Percentiles rank a stretch among this genome's conserved stretches.
These are phyloP conservation scores for Chenopodium suecicum DNA, from an alignment of 148 eudicot genomes.

Conservation along the genomic window DNA sequence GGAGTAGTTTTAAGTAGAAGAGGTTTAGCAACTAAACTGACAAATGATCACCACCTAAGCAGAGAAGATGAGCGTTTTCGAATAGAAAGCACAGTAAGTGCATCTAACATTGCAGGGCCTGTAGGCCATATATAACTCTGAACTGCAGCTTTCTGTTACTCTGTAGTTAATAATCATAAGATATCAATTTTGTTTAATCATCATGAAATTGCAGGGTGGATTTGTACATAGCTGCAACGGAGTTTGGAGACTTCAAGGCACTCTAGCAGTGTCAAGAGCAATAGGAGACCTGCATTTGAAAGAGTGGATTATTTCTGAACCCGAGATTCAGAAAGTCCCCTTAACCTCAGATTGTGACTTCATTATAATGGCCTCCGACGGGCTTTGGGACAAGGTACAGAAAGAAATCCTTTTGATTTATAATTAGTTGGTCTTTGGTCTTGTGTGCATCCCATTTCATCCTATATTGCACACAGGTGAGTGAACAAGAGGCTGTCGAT, in stretches of 20 bases:
- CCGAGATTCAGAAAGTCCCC: slow-evolving; percentile 36
- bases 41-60: slow-evolving; percentile 50
- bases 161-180: background rate
- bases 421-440: background rate
- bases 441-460: background rate
- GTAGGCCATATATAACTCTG: too few relatives aligned
- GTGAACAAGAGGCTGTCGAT: slow-evolving; percentile 37
- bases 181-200: background rate
- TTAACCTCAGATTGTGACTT: slow-evolving; percentile 40
- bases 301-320: slow-evolving; percentile 62
- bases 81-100: slow-evolving; percentile 50
- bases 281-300: slow-evolving; percentile 63
- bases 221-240: slow-evolving; percentile 49
- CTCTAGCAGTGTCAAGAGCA: slow-evolving; percentile 69
- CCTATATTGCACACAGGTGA: slow-evolving; percentile 22
- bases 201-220: slow-evolving; percentile 52
- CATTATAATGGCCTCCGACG: slow-evolving; percentile 57
- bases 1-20: slow-evolving; percentile 55
- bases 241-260: slow-evolving; percentile 60
- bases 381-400: slow-evolving; percentile 58
- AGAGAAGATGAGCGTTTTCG: slow-evolving; percentile 60
- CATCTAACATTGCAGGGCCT: background rate
- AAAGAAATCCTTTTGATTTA: background rate
- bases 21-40: slow-evolving; percentile 43
- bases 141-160: background rate